Evolutionary conservation across 192 early-diverging fungal genomes (phyloP), one percentile per base, ranked within the genome.

Genomic region (Helicostylum pulchrum): DNA sequence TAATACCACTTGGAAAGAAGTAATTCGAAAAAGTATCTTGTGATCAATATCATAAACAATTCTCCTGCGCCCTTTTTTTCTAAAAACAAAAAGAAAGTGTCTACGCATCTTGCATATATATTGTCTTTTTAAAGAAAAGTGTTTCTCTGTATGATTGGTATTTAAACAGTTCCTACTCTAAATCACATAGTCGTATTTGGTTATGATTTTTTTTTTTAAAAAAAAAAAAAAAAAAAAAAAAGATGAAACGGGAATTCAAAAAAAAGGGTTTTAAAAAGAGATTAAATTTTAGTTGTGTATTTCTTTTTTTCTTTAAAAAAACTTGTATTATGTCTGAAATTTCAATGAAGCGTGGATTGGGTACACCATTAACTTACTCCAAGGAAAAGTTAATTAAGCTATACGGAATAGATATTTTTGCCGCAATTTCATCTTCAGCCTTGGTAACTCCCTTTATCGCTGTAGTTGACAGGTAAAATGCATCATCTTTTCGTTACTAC

Each of bases 371-470:
- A 15, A 15, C 4, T 14, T 59, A 59, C 7, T 23, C 42, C 17
- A 59, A 39, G 4, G 21, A 59, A 15, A 59, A 43, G 21, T 10
- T 59, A 23, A 39, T 26, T 3, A 59, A 59, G 15, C 21, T 59
- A 12, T 76, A 71, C 31, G 61, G 71, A 0, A n/a, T 80, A 2
- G 78, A 80, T 61, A 14, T 75, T 2, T 19, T 51, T 46, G 66
- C 76, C 4, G 78, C 78, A 20, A 39, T 49, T 6, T 20, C 66
- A 7, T 68, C 78, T 15, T 74, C 78, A 4, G 59, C 72, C 31
- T 20, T 46, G 20, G 77, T 80, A 7, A 46, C 76, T 2, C 78
- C 78, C 1, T 76, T 80, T 56, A 80, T 80, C 42, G 43, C 78
- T 44, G 65, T 80, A 53, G 72, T 79, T 23, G 78, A 79, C 54